Base-by-base conservation (phyloP, 179 eudicot genomes). In the Silene vulgaris region DNA sequence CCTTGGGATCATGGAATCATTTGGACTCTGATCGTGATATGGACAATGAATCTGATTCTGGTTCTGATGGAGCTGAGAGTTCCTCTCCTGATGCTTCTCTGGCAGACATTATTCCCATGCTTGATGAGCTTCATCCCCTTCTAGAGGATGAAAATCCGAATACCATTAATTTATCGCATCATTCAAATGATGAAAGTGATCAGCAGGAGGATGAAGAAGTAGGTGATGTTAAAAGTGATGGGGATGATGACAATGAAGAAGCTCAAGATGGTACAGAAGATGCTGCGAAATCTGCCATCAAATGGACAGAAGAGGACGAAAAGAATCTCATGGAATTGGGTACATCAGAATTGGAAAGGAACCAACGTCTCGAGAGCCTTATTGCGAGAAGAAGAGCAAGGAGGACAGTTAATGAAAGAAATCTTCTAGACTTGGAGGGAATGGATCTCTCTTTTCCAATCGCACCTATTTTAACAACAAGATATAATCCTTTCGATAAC, bases 281-380 rank as follows among this genome's bases (percentile, higher is more conserved):
- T 73, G 71, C 68, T 50, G 75, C 74, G 20, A 87, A 86, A 61
- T 84, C 93, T 68, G 89, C 81, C 23, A 89, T 93, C 74, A 80
- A 79, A 69, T 94, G 98, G 98, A 92, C 98, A 5, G 98, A 88
- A 56, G 91, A 90, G 77, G 98, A 92, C 78, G 89, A 90, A 79
- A 92, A 89, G 90, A 94, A 94, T 88, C 92, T 94, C 73, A 92
- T 94, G 97, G 96, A 94, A 68, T 76, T 94, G 77, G 98, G 96
- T 71, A 87, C 80, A 68, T 90, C 92, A 19, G 98, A 91, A 77
- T 75, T 92, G 73, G 98, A 94, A 84, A 84, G 97, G 78, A 94
- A 94, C 71, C 93, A 85, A 61, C 88, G 98, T 71, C 80, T 94
- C 70, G 98, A 94, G 82, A 90, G 83, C 83, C 89, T 94, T 60